Evolutionary conservation across 495 filamentous ascomycete species (phyloP), one percentile per base, ranked within the genome.

Genomic region (Penicillium arizonense): DNA sequence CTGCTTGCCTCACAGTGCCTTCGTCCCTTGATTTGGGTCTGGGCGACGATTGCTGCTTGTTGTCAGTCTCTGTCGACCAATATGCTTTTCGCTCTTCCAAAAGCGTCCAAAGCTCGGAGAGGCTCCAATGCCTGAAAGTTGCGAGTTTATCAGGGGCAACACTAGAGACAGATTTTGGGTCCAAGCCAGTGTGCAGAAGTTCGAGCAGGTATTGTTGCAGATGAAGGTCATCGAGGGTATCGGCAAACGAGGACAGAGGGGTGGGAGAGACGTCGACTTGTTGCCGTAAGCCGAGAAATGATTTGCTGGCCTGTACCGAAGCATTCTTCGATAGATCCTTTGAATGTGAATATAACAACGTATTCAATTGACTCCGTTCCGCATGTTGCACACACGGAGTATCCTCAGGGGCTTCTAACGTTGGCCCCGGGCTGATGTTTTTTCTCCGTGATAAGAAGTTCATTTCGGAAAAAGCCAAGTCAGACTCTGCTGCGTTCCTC

Each of bases 381-480:
- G 4, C 47, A 5, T 33, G 13, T 3, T 11, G 28, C 8, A n/a
- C 20, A 33, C 3, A 34, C n/a, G 12, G 32, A 13, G 4, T 13
- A 3, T 50, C 6, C 12, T 14, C 16, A 3, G 21, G 39, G 28
- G 12, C 21, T 1, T 3, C 37, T 3, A 23, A 33, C 6, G 5
- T 21, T 3, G 12, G 13, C 16, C 24, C 5, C 3, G 14, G 38
- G 14, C 21, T 41, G 18, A 14, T 24, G 9, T 44, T 35, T 10
- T 56, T 58, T 63, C 48, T 69, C 63, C 20, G 38, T 34, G 70
- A 63, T 10, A 88, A 76, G 57, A 90, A 89, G 13, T 75, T 73
- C 74, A 86, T 83, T 56, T 88, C 82, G 1, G 82, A 86, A 64
- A 89, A 91, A 1, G 80, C 72, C 38, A 87, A 74, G 59, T 88